These are phyloP conservation scores for Euphorbia peplus DNA, from an alignment of 345 rosid genomes.

Conservation along the genomic window DNA sequence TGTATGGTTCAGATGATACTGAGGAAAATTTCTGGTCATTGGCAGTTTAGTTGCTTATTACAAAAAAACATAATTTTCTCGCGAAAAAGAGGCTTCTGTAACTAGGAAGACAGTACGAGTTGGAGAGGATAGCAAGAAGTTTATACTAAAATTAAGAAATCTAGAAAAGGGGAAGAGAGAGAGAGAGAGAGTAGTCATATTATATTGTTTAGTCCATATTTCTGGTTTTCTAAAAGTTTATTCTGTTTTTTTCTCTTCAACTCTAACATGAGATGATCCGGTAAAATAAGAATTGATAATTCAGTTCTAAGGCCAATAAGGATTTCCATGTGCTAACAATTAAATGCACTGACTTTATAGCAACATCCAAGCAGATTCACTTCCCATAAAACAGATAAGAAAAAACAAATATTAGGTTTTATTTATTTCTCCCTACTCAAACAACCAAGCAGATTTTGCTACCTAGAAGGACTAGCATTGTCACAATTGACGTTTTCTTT, in stretches of 20 bases:
- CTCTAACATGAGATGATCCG: not conserved
- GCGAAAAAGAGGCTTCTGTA: not conserved
- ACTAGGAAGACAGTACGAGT: not conserved
- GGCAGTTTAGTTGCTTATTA: not conserved
- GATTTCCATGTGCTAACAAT: not conserved
- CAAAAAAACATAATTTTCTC: not conserved
- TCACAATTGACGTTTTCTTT: not conserved
- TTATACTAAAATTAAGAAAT: not conserved
- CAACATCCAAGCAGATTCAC: too few species aligned
- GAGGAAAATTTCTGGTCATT: not conserved
- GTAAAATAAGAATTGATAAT: not conserved
- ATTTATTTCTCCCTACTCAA: not conserved
- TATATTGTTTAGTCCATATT: not conserved
- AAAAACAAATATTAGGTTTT: not conserved
- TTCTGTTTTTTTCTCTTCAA: not conserved
- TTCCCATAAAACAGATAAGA: not conserved
- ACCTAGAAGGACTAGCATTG: not conserved
- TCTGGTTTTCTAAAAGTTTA: not conserved
- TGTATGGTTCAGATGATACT: not conserved
- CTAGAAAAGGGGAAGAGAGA: not conserved
- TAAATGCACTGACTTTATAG: not conserved
- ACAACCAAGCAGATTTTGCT: not conserved
- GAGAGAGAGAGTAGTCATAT: not conserved
- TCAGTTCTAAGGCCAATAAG: not conserved
- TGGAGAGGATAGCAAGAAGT: not conserved